Evolutionary conservation across 768 basidiomycete species (phyloP), one percentile per base, ranked within the genome.

Genomic region (Mycena alexandri): DNA sequence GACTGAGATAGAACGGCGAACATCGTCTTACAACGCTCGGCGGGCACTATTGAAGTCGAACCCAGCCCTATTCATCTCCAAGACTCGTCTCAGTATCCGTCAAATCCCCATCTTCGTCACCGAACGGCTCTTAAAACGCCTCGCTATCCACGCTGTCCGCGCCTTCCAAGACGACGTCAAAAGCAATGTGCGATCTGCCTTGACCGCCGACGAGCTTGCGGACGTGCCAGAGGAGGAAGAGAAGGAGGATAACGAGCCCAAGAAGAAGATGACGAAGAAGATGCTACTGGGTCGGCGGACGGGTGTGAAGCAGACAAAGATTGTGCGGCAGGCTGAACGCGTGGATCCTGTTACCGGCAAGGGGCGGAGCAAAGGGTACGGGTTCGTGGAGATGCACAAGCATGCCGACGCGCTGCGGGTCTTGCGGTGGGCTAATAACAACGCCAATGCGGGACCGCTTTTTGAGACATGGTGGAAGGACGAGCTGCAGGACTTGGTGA

Each of bases 341-440:
- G 86, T 96, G 61, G 97, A 99, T 75, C 84, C 93, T 5, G 77
- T 96, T 44, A 95, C 93, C 0, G 93, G 93, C 5, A 92, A 94
- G 73, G 94, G 94, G 1, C 86, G 91, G 59, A 94, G 92, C 73
- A 95, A 93, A 76, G 97, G 98, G 1, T 99, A 98, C 73, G 98
- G 97, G 12, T 99, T 99, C 81, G 75, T 99, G 36, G 97, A 99
- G 82, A 87, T 98, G 86, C 82, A 89, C 53, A 86, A 83, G 29
- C 98, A 99, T 72, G 89, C 91, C 7, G 95, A 99, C 76, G 95
- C 97, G 8, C 82, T 99, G 24, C 91, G 93, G 25, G 91, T 98
- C 7, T 80, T 99, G 50, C 86, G 98, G 38, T 99, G 94, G 94
- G 92, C 93, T 29, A 99, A 99, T 81, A 96, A 95, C 75, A 96